Percentiles rank a stretch among this genome's conserved stretches.
phyloP scores from a whole-genome alignment of 306 rosid species.

The Cucumis cinereus region DNA sequence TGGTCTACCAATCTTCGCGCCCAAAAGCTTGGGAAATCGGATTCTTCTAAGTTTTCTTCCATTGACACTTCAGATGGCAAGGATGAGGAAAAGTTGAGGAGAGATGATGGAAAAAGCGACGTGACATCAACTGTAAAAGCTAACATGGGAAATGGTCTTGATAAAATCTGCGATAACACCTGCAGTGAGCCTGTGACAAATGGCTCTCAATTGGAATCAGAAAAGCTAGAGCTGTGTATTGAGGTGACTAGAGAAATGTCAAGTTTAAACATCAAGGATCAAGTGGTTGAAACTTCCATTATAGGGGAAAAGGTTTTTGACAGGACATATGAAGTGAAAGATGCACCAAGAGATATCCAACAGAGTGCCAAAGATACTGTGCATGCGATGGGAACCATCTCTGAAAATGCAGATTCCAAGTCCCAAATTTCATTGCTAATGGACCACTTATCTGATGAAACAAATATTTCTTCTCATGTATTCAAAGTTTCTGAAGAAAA shows the following conservation, averaged over 20 bases:
- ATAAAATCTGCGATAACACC: not conserved
- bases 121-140: slow-evolving; percentile 19
- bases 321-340: slow-evolving; percentile 9
- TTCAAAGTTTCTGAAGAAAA: not conserved
- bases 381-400: slow-evolving; percentile 8
- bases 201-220: not conserved
- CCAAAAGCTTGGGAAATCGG: slow-evolving; percentile 16
- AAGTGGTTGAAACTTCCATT: slow-evolving; percentile 2
- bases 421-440: not conserved
- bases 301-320: slow-evolving; percentile 5
- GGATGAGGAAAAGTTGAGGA: slow-evolving; percentile 11
- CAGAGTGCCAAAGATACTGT: slow-evolving; percentile 8
- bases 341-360: not conserved
- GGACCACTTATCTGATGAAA: not conserved
- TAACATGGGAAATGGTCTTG: slow-evolving; percentile 8
- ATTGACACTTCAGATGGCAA: slow-evolving; percentile 3
- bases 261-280: not conserved
- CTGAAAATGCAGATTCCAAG: slow-evolving; percentile 7
- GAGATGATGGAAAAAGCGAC: not conserved
- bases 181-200: not conserved
- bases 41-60: slow-evolving; percentile 12
- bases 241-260: not conserved
- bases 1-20: slow-evolving; percentile 66
- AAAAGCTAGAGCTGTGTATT: not conserved
- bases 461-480: not conserved